Evolutionary conservation across 768 basidiomycete species (phyloP).

Genomic region (Phaeotremella fagi): DNA sequence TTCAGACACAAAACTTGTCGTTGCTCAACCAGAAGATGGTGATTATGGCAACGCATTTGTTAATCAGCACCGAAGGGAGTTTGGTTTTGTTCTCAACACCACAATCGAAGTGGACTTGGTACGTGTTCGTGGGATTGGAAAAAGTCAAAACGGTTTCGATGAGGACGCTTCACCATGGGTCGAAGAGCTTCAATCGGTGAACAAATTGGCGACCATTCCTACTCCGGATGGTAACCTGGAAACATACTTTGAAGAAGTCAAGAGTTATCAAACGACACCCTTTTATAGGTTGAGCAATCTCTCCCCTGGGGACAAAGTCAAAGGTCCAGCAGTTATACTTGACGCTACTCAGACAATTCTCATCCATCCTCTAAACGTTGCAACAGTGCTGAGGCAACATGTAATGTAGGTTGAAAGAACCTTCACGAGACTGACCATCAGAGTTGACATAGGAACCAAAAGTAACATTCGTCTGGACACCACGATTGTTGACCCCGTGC

Average conservation of each 20-base stretch:
- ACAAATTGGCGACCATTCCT: background rate
- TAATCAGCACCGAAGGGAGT: background rate
- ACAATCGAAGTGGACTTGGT: slow-evolving; percentile 38
- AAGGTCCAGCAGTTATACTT: slow-evolving; percentile 14
- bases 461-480: slow-evolving; percentile 5
- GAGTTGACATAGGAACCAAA: slow-evolving; percentile 8
- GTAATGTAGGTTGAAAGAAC: slow-evolving; percentile 6
- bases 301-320: slow-evolving; percentile 10
- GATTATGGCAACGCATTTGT: background rate
- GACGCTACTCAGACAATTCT: slow-evolving; percentile 17
- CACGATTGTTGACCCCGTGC: slow-evolving; percentile 5
- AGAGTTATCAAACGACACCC: slow-evolving; percentile 3
- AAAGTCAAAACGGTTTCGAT: slow-evolving; percentile 40
- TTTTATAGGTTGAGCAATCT: slow-evolving; percentile 18
- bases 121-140: slow-evolving; percentile 62
- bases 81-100: slow-evolving; percentile 32
- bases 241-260: slow-evolving; percentile 20
- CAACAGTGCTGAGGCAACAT: slow-evolving; percentile 20
- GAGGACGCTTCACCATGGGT: slow-evolving; percentile 4
- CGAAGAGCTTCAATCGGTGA: slow-evolving; percentile 3
- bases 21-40: background rate
- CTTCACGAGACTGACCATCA: background rate
- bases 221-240: slow-evolving; percentile 11
- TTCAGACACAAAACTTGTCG: background rate
- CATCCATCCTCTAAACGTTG: slow-evolving; percentile 16